Conservation (phyloP, 768 basidiomycete genomes). For the Panus rudis region DNA sequence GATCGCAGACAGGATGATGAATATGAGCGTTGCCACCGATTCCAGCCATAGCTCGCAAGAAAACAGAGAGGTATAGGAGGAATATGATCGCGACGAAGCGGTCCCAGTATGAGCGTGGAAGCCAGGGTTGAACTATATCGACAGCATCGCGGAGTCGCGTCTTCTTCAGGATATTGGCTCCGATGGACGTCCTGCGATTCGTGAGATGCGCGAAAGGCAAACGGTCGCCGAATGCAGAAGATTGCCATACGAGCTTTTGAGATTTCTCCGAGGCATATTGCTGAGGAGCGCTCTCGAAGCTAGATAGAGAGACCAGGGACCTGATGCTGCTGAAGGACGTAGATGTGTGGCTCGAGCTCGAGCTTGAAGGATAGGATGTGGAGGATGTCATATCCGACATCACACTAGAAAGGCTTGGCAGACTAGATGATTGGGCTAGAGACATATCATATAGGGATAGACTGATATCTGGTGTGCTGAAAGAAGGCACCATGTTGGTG, state of each 20-base stretch:
- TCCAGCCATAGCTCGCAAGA: not conserved
- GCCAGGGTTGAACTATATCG: not conserved
- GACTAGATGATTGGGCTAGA: not conserved
- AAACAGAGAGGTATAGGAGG: not conserved
- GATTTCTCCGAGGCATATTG: not conserved
- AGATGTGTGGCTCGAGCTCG: not conserved
- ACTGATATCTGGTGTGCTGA: not conserved
- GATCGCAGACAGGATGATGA: no score
- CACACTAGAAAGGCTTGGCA: slow-evolving; percentile 2
- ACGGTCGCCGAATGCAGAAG: not conserved
- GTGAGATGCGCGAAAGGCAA: not conserved
- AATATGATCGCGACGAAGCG: slow-evolving; percentile 2
- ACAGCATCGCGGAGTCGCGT: not conserved
- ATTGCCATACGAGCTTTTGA: not conserved
- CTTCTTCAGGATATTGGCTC: not conserved
- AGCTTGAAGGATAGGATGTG: not conserved
- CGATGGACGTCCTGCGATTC: not conserved
- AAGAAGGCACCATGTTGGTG: not conserved
- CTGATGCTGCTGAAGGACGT: not conserved
- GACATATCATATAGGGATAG: not conserved
- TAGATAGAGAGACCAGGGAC: not conserved
- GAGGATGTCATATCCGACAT: not conserved
- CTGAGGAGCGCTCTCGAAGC: not conserved
- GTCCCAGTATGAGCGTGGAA: slow-evolving; percentile 1
- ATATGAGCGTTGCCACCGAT: no score